Base-by-base conservation (phyloP, 352 stramenopile genomes). In the Poterioochromonas sp. region DNA sequence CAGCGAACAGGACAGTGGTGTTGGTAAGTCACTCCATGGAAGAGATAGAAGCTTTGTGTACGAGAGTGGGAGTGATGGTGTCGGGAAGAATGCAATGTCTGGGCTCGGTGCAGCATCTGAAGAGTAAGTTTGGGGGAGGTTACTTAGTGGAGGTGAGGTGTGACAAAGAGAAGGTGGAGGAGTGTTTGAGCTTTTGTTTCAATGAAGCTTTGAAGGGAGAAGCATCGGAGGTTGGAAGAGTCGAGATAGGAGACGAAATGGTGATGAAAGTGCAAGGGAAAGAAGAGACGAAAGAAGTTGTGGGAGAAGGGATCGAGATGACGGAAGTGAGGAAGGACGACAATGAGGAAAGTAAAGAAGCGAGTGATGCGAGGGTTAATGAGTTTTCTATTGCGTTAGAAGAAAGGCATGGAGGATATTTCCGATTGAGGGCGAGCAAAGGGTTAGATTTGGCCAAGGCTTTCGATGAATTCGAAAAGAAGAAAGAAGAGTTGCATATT, bases 11-110 rank as follows among this genome's bases (percentile, higher is more conserved):
- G 39, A 77, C 85, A 88, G 81, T 96, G 1, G 95, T 99, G 60
- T 83, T 99, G 53, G 98, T 94, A 0, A 98, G 94, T 0, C 96
- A 99, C 77, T 94, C 88, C 49, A 98, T 98, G 95, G 93, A 99
- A 80, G 90, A 97, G 82, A 91, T 86, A 43, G 82, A 90, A 74
- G 84, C 85, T 32, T 73, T 89, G n/a, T 89, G 83, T 69, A 86
- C 81, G 47, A 84, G 90, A 60, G 85, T 96, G 22, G 94, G 89
- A 20, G 99, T 99, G 80, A 98, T 99, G 95, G 92, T 97, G 0
- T 90, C 89, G 51, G 95, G 94, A 32, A 88, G 87, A 3, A 82
- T 99, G 53, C 87, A 88, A n/a, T 99, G 94, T 83, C 84, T 99
- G 64, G 94, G 95, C 29, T 96, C 85, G 73, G 84, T 83, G 37